Percentiles rank a stretch among this genome's conserved stretches.
phyloP scores from a whole-genome alignment of 2,329 filamentous ascomycete genomes.

The Aspergillus sojae region DNA sequence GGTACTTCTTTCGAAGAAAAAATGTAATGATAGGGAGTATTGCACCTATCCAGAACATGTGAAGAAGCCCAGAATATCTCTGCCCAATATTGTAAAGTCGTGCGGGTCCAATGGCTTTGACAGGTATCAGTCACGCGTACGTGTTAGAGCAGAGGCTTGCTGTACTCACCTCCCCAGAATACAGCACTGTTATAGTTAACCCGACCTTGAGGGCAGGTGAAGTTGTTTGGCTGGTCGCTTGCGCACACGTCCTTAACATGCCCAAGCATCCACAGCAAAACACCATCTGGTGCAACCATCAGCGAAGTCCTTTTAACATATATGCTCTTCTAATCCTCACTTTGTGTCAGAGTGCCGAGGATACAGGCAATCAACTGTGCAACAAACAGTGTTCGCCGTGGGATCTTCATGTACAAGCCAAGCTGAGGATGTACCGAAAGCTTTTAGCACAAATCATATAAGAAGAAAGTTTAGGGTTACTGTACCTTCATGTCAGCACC shows the following conservation, averaged over 20 bases:
- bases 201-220: constrained; percentile 51
- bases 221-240: constrained; percentile 45
- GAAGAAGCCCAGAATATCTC: constrained; percentile 50
- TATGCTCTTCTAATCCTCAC: constrained; percentile 27
- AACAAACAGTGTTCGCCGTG: constrained; percentile 49
- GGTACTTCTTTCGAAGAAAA: constrained; percentile 59
- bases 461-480: neutral
- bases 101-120: constrained; percentile 47
- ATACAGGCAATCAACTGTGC: constrained; percentile 52
- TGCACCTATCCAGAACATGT: constrained; percentile 54
- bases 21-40: constrained; percentile 51
- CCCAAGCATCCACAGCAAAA: constrained; percentile 34
- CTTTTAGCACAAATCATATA: neutral
- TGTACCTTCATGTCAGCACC: neutral
- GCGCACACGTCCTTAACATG: constrained; percentile 45
- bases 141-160: neutral
- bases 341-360: constrained; percentile 47
- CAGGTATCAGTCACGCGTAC: neutral
- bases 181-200: constrained; percentile 50
- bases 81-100: constrained; percentile 49
- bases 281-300: constrained; percentile 36
- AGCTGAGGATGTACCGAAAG: constrained; percentile 31
- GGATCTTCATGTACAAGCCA: constrained; percentile 54
- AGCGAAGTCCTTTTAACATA: constrained; percentile 41
- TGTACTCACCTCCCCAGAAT: constrained; percentile 46